Evolutionary conservation across 106 monocot species (phyloP).

Genomic region (Acanthochlamys bracteata): DNA sequence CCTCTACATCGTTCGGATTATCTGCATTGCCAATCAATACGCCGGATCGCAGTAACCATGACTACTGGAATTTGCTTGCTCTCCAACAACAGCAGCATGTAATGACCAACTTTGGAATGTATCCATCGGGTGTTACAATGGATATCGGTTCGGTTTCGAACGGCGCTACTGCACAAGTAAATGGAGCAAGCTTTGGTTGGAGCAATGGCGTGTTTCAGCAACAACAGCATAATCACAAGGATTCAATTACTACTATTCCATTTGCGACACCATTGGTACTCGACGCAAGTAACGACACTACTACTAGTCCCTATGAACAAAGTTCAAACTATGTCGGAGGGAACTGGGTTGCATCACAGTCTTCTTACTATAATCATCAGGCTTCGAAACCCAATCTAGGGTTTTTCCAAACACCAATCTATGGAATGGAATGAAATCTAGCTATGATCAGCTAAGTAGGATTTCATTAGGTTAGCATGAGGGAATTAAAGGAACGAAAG

Average conservation of each 20-base stretch:
- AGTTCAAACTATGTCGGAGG: slow-evolving; percentile 8
- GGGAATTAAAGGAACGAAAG: neutral
- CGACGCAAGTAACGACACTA: slow-evolving; percentile 5
- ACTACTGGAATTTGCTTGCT: slow-evolving; percentile 70
- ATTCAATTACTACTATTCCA: slow-evolving; percentile 19
- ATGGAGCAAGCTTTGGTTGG: slow-evolving; percentile 25
- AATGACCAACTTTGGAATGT: slow-evolving; percentile 27
- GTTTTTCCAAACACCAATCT: slow-evolving; percentile 63
- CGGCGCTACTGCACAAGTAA: slow-evolving; percentile 2
- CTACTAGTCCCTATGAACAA: slow-evolving; percentile 3
- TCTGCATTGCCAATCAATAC: slow-evolving; percentile 28
- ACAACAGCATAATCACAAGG: slow-evolving; percentile 17
- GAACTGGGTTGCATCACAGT: slow-evolving; percentile 17
- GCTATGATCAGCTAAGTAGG: slow-evolving; percentile 4
- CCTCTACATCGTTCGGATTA: slow-evolving; percentile 20
- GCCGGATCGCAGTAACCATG: slow-evolving; percentile 16
- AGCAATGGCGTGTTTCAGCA: slow-evolving; percentile 24
- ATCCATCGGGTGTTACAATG: slow-evolving; percentile 35
- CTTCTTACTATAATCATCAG: slow-evolving; percentile 39
- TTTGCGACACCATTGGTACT: slow-evolving; percentile 37
- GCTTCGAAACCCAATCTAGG: slow-evolving; percentile 48
- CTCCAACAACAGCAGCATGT: slow-evolving; percentile 48
- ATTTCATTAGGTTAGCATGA: neutral
- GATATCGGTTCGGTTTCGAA: slow-evolving; percentile 28
- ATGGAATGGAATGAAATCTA: slow-evolving; percentile 67